phyloP scores from a whole-genome alignment of 2,329 filamentous ascomycete species.

The Colletotrichum caudatum region DNA sequence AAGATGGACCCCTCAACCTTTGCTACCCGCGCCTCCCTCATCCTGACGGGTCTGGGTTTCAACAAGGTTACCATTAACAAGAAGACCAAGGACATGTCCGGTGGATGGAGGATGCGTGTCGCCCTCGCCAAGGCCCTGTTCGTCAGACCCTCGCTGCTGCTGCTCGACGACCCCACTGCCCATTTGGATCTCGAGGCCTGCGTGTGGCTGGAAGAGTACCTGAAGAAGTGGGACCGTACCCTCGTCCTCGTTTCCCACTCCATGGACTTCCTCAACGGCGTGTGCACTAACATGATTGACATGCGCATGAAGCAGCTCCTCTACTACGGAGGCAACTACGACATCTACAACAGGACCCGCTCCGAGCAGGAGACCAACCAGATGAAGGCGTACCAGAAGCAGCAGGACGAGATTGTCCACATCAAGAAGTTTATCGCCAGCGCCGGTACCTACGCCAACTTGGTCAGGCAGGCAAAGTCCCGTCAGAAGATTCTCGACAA shows the following conservation, averaged over 20 bases:
- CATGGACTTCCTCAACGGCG: conserved; percentile 99
- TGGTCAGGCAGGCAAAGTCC: conserved; percentile 98
- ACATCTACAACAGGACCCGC: conserved; percentile 95
- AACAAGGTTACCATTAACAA: conserved; percentile 98
- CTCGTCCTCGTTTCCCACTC: conserved; percentile 97
- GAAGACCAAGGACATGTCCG: conserved; percentile 99
- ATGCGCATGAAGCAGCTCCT: conserved; percentile 90
- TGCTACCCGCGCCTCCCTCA: conserved; percentile 92
- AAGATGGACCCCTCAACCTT: conserved; percentile 99
- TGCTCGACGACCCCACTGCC: conserved; percentile 97
- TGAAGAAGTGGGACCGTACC: conserved; percentile 99
- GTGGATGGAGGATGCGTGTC: conserved; percentile 99
- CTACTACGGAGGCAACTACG: conserved; percentile 99
- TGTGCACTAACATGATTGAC: conserved; percentile 98
- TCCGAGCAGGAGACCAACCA: conserved; percentile 96
- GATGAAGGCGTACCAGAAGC: conserved; percentile 98
- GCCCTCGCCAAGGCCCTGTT: conserved; percentile 97
- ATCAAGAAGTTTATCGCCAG: conserved; percentile 99
- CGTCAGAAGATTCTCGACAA: conserved; percentile 99
- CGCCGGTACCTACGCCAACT: conserved; percentile 99
- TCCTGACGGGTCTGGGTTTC: conserved; percentile 98
- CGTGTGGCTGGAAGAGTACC: conserved; percentile 99
- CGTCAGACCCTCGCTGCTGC: conserved; percentile 94
- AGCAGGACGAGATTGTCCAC: conserved; percentile 98
- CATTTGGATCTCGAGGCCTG: conserved; percentile 99